Evolutionary conservation across 768 basidiomycete species (phyloP).

Genomic region (Rhizopogon sp.): DNA sequence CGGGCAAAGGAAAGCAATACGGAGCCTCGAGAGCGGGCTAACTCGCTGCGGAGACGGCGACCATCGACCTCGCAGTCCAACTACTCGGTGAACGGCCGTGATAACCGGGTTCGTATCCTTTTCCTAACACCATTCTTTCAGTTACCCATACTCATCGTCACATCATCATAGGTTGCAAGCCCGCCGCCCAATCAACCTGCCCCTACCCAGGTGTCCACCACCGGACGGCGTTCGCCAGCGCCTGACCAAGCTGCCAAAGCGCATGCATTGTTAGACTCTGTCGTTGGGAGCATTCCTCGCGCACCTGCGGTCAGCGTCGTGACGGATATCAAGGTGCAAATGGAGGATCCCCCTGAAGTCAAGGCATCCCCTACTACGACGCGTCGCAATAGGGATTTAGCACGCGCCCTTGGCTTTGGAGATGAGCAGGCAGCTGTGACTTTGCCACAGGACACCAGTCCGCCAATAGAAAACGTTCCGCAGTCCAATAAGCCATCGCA

Average conservation of each 20-base stretch:
- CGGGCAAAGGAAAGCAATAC: constrained; percentile 50
- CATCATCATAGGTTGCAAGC: constrained; percentile 45
- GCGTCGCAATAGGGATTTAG: constrained; percentile 69
- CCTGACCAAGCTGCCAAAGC: constrained; percentile 55
- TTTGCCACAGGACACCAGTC: constrained; percentile 11
- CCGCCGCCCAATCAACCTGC: constrained; percentile 43
- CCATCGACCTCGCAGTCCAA: constrained; percentile 84
- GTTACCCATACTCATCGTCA: constrained; percentile 1
- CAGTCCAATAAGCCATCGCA: constrained; percentile 5
- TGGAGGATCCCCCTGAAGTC: constrained; percentile 26
- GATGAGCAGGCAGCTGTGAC: constrained; percentile 24
- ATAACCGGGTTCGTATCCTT: constrained; percentile 28
- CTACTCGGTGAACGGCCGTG: constrained; percentile 56
- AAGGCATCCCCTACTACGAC: constrained; percentile 41
- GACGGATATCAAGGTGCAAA: constrained; percentile 21
- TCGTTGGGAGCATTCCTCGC: constrained; percentile 49
- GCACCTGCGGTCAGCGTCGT: constrained; percentile 16
- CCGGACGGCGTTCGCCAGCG: constrained; percentile 26
- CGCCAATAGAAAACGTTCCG: constrained; percentile 11
- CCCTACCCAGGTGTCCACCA: constrained; percentile 26
- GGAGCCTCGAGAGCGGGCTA: constrained; percentile 56
- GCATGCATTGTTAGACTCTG: constrained; percentile 63
- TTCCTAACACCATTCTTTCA: not conserved
- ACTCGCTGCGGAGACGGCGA: constrained; percentile 68
- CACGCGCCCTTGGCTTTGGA: constrained; percentile 67